A percentile compares a stretch with the other conserved stretches of the same genome.
Evolutionary conservation across 768 basidiomycete species (phyloP).

Genomic region (Cubamyces sp.): DNA sequence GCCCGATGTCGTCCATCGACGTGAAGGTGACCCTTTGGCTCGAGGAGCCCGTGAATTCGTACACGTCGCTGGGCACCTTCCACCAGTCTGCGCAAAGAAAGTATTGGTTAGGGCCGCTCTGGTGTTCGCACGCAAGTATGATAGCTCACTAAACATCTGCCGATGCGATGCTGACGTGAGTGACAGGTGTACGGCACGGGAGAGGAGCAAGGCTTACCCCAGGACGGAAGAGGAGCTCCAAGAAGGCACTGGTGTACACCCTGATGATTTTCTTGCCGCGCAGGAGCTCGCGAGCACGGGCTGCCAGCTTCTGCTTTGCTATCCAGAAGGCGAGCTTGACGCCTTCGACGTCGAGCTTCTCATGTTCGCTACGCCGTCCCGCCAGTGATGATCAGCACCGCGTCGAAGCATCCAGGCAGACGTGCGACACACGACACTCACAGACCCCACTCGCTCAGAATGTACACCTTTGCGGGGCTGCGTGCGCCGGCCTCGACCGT

Average conservation of each 20-base stretch:
- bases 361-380: constrained; percentile 18
- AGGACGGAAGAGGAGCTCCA: constrained; percentile 20
- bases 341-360: constrained; percentile 16
- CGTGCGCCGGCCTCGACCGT: constrained; percentile 9
- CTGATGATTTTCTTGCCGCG: constrained; percentile 25
- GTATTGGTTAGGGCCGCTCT: background rate
- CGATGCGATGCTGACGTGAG: too few species aligned
- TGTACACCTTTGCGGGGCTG: constrained; percentile 20
- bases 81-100: constrained; percentile 20
- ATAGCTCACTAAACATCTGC: too few species aligned
- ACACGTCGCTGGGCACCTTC: constrained; percentile 17
- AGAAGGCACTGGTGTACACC: constrained; percentile 25
- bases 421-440: constrained; percentile 6
- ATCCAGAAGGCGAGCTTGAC: constrained; percentile 13
- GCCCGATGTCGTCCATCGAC: constrained; percentile 26
- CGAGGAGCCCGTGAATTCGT: constrained; percentile 22
- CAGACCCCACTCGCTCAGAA: constrained; percentile 24
- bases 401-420: too few species aligned
- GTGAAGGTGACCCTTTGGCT: constrained; percentile 18
- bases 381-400: background rate
- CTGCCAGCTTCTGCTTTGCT: constrained; percentile 11
- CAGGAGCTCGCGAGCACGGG: background rate
- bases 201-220: constrained; percentile 13
- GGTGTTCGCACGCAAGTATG: too few species aligned
- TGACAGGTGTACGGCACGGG: too few species aligned